Conservation (phyloP, 345 rosid species). For the Pugionium cornutum region DNA sequence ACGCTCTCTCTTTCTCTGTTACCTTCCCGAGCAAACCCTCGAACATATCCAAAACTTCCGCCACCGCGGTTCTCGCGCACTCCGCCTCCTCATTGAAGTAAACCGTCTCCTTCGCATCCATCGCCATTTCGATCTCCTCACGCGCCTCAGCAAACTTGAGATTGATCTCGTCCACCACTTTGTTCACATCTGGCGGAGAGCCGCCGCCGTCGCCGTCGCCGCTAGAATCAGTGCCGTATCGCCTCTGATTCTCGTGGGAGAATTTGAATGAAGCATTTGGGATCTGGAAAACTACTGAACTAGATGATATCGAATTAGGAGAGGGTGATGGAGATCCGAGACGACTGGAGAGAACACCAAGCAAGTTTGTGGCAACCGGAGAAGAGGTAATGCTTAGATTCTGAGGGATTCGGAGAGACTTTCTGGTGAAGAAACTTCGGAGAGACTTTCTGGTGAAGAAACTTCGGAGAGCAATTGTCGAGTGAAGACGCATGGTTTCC, state of each 20-base stretch:
- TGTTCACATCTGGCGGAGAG: constrained; percentile 54
- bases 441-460: constrained; percentile 41
- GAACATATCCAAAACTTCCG: constrained; percentile 68
- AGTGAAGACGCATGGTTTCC: constrained; percentile 43
- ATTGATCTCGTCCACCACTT: constrained; percentile 77
- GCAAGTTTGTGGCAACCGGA: constrained; percentile 19
- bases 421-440: constrained; percentile 39
- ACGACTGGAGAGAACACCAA: constrained; percentile 21
- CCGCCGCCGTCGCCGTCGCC: constrained; percentile 5
- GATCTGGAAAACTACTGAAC: not conserved
- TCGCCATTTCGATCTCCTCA: constrained; percentile 96
- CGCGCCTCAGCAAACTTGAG: constrained; percentile 97
- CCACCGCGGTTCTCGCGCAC: constrained; percentile 77
- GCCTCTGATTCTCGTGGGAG: constrained; percentile 29
- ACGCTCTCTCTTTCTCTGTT: constrained; percentile 59
- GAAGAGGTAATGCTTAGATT: constrained; percentile 25
- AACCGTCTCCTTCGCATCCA: constrained; percentile 92
- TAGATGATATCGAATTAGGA: constrained; percentile 15
- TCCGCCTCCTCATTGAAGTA: constrained; percentile 93
- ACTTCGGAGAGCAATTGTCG: constrained; percentile 45
- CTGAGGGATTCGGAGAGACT: constrained; percentile 33
- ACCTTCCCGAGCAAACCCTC: constrained; percentile 57
- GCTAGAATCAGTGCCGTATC: constrained; percentile 44
- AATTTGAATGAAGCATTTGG: constrained; percentile 9
- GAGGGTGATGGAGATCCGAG: constrained; percentile 24